Conservation (phyloP, 129 eudicot species). For the Centella asiatica region DNA sequence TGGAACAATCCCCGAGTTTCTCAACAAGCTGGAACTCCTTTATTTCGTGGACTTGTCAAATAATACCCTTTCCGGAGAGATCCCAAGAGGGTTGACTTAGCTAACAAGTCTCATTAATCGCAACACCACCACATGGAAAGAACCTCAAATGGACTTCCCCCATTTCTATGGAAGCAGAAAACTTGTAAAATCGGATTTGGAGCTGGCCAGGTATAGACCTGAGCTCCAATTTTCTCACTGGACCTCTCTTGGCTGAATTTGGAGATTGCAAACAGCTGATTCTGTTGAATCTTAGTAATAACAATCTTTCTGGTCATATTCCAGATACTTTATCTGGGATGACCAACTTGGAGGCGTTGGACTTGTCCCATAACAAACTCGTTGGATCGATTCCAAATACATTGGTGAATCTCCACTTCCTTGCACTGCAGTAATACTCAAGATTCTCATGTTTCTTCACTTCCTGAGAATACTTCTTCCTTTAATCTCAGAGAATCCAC, state of each 20-base stretch:
- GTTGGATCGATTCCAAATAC: neutral
- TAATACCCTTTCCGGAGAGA: neutral
- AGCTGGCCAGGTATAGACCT: slow-evolving; percentile 1
- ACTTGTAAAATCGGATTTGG: neutral
- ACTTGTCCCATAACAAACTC: slow-evolving; percentile 1
- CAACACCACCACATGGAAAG: neutral
- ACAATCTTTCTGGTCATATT: neutral
- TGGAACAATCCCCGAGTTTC: neutral
- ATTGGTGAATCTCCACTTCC: neutral
- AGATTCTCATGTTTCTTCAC: too few relatives aligned
- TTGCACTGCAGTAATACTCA: too few relatives aligned
- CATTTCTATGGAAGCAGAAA: neutral
- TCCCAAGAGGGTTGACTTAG: neutral
- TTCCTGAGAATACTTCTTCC: too few relatives aligned
- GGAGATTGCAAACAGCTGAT: neutral
- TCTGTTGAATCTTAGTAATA: neutral
- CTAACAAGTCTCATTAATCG: neutral
- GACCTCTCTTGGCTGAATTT: neutral
- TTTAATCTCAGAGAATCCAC: too few relatives aligned
- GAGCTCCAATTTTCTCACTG: neutral
- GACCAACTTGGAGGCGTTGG: neutral
- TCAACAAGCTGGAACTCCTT: neutral
- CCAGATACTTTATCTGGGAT: neutral
- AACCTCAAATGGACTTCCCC: neutral
- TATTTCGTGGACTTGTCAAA: slow-evolving; percentile 4